phyloP scores from a whole-genome alignment of 2,329 filamentous ascomycete genomes.

The Graphiopsis chlorocephala region DNA sequence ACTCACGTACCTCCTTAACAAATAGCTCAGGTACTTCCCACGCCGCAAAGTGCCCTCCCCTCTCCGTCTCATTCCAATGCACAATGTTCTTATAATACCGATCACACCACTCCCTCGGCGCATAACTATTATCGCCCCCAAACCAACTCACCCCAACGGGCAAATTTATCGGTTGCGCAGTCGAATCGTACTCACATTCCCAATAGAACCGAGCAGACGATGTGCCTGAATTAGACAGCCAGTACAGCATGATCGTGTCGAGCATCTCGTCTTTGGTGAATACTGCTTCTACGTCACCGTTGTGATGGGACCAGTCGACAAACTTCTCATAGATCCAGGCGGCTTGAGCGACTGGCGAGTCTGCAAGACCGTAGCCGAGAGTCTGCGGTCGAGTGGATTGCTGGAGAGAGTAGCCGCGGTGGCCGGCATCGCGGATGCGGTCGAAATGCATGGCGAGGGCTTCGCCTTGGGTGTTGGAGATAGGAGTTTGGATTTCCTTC shows the following conservation, averaged over 20 bases:
- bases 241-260: constrained; percentile 29
- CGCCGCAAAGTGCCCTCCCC: constrained; percentile 21
- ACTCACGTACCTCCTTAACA: constrained; percentile 17
- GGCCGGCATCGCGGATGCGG: neutral
- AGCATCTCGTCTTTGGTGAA: constrained; percentile 31
- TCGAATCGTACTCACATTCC: constrained; percentile 25
- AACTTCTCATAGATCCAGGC: constrained; percentile 28
- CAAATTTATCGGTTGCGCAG: constrained; percentile 24
- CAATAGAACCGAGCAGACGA: constrained; percentile 29
- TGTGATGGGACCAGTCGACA: constrained; percentile 17
- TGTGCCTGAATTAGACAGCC: constrained; percentile 28
- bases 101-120: constrained; percentile 21
- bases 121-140: constrained; percentile 18
- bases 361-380: constrained; percentile 46
- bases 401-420: constrained; percentile 54
- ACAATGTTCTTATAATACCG: constrained; percentile 20
- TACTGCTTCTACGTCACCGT: constrained; percentile 21
- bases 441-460: constrained; percentile 13
- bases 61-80: constrained; percentile 18
- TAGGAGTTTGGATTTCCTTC: constrained; percentile 20
- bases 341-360: constrained; percentile 24
- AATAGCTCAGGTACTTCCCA: constrained; percentile 19
- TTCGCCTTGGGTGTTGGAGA: constrained; percentile 14
- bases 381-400: constrained; percentile 71
- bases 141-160: constrained; percentile 27